Evolutionary conservation across 2,329 filamentous ascomycete genomes (phyloP), one percentile per base, ranked within the genome.

Genomic region (Pseudogymnoascus sp.): DNA sequence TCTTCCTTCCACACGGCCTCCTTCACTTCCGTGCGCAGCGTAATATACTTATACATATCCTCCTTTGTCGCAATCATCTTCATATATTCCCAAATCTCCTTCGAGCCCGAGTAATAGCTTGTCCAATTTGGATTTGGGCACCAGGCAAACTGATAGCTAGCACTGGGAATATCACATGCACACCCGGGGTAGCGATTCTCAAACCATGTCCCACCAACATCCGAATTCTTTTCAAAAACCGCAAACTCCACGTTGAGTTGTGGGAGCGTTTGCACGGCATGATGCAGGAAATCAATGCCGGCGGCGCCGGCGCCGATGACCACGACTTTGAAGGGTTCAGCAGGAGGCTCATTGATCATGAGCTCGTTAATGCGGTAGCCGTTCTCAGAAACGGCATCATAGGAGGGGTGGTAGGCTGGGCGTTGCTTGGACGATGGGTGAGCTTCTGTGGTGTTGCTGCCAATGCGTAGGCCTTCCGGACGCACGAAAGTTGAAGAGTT

Each of bases 111-210:
- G 64, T 73, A 75, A 61, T 68, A 72, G 6, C 66, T 46, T 2
- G 68, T 70, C 74, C 74, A 76, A 46, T 71, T 65, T 0, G 65
- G 66, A 42, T 66, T 69, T n/a, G 59, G 53, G 9, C 64, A 28
- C 67, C 65, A 68, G 1, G 34, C 60, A 14, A 66, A 68, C 49
- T 64, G 63, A 49, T 87, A 87, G 72, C 82, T 84, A 72, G 85
- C 83, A 31, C 37, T 81, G 8, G 82, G 82, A 36, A 84, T 77
- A 69, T 84, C 83, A 68, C 82, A 84, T 62, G 77, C 76, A 66
- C 81, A 76, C 63, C 79, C 82, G 1, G 81, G 82, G 67, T 83
- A 86, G 62, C 79, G 80, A 70, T 84, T 84, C 66, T 84, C 82
- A 38, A 71, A 70, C 80, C 79, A 83, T 8, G 80, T 83, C 3